Conservation (phyloP, 2,329 filamentous ascomycete species). For the Alternaria arbusti region DNA sequence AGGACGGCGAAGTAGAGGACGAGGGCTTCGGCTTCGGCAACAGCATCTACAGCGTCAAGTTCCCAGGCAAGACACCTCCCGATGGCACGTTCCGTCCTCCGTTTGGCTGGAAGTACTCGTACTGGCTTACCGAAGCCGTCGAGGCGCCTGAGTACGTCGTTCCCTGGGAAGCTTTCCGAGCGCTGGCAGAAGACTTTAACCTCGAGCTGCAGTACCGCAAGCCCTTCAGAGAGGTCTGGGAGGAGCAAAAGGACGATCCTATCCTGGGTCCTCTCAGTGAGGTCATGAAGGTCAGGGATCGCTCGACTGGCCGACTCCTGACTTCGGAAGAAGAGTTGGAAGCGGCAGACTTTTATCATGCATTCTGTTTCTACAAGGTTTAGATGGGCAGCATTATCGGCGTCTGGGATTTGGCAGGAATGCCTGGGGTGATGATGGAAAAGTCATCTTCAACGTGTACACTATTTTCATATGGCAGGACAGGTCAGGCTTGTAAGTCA, state of each 20-base stretch:
- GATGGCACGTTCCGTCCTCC: slow-evolving; percentile 93
- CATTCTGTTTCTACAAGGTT: slow-evolving; percentile 97
- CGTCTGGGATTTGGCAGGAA: slow-evolving; percentile 3
- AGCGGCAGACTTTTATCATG: slow-evolving; percentile 82
- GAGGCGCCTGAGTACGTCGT: slow-evolving; percentile 98
- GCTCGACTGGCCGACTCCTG: slow-evolving; percentile 68
- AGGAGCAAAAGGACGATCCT: slow-evolving; percentile 84
- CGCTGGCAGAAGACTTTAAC: slow-evolving; percentile 94
- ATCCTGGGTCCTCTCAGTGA: slow-evolving; percentile 85
- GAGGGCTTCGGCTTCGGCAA: slow-evolving; percentile 83
- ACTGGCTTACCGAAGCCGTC: slow-evolving; percentile 93
- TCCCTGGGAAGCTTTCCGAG: slow-evolving; percentile 96
- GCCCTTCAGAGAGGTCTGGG: slow-evolving; percentile 89
- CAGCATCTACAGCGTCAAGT: slow-evolving; percentile 87
- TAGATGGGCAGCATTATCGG: slow-evolving; percentile 44
- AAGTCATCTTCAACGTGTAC: neutral
- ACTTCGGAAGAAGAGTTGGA: slow-evolving; percentile 90
- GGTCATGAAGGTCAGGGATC: slow-evolving; percentile 89
- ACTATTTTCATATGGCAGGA: neutral
- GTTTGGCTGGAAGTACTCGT: slow-evolving; percentile 98
- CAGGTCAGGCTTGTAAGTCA: neutral
- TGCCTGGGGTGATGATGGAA: neutral
- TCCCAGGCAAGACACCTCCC: slow-evolving; percentile 79
- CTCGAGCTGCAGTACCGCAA: slow-evolving; percentile 94
- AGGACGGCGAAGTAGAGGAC: slow-evolving; percentile 56